Base-by-base conservation (phyloP, 2,329 filamentous ascomycete genomes). In the Penicillium aurantiogriseum region DNA sequence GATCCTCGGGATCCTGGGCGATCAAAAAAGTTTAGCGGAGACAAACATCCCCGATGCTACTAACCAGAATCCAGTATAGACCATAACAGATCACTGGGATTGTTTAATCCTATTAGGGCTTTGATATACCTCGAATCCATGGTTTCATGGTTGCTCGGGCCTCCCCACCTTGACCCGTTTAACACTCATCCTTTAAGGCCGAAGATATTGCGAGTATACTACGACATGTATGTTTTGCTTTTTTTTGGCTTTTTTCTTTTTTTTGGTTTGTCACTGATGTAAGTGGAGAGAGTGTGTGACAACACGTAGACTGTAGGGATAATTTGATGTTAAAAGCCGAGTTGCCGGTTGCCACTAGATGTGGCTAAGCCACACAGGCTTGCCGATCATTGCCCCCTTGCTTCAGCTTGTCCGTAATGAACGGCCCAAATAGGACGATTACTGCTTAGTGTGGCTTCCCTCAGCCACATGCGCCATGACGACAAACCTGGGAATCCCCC, bases 401-500 rank as follows among this genome's bases (percentile, higher is more conserved):
- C 53, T 51, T 56, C 39, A 39, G 23, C 43, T 48, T 10, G 11
- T 5, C 8, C 13, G 19, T 35, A 43, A 27, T 44, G 39, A 44
- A 44, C 13, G 31, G 3, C 15, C 8, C 13, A 2, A 19, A 45
- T 29, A 35, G 5, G 1, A 10, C n/a, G 17, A 4, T 33, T 7
- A 39, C 15, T 31, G 39, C 25, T 17, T n/a, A 19, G 25, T 17
- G 9, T 15, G 21, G 3, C 6, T 31, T n/a, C 10, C 39, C 38
- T 51, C 31, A 51, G 53, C 53, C 53, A 55, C 53, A 44, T 55
- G 39, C 39, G n/a, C 47, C 9, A 56, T 44, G 53, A 51, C 31
- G 23, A 50, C 45, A 50, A 33, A 33, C 31, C 11, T 33, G 0
- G 31, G 31, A n/a, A 36, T 9, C 5, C 6, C 29, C 43, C 51